Percentiles rank a stretch among this genome's conserved stretches.
These are phyloP conservation scores for Simmondsia chinensis DNA, from an alignment of 148 eudicot genomes.

Conservation along the genomic window DNA sequence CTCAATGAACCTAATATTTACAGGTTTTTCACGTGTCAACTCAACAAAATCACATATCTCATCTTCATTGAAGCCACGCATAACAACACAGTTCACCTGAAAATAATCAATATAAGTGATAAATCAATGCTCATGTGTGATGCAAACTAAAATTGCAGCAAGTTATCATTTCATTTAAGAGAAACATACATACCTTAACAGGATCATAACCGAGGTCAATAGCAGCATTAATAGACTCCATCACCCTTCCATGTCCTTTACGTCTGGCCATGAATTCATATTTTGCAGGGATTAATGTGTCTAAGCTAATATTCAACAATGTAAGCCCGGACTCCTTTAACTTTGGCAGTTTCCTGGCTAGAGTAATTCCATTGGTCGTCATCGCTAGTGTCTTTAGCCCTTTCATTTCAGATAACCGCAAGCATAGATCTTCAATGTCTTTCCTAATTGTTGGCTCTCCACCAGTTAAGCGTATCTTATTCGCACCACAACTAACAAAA, in stretches of 20 bases:
- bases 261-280: constrained; percentile 87
- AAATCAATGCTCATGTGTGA: too few species aligned
- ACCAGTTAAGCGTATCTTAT: constrained; percentile 92
- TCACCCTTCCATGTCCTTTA: constrained; percentile 82
- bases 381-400: constrained; percentile 80
- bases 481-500: constrained; percentile 76
- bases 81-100: constrained; percentile 91
- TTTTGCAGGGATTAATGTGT: constrained; percentile 77
- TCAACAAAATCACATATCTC: constrained; percentile 93
- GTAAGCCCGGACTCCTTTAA: constrained; percentile 73
- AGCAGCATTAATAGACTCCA: constrained; percentile 73
- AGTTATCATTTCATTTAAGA: not conserved
- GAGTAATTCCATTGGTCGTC: constrained; percentile 81
- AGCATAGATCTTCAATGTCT: constrained; percentile 84
- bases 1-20: constrained; percentile 83
- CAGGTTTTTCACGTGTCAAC: constrained; percentile 70
- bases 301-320: constrained; percentile 78
- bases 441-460: constrained; percentile 92
- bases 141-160: not conserved
- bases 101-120: too few species aligned
- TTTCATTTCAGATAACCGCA: constrained; percentile 50
- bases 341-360: constrained; percentile 78
- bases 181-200: constrained; percentile 57
- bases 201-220: constrained; percentile 76
- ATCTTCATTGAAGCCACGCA: constrained; percentile 97